Percentiles rank a stretch among this genome's conserved stretches.
Conservation (phyloP, 2,329 filamentous ascomycete species). For the Calonectria pauciramosa region DNA sequence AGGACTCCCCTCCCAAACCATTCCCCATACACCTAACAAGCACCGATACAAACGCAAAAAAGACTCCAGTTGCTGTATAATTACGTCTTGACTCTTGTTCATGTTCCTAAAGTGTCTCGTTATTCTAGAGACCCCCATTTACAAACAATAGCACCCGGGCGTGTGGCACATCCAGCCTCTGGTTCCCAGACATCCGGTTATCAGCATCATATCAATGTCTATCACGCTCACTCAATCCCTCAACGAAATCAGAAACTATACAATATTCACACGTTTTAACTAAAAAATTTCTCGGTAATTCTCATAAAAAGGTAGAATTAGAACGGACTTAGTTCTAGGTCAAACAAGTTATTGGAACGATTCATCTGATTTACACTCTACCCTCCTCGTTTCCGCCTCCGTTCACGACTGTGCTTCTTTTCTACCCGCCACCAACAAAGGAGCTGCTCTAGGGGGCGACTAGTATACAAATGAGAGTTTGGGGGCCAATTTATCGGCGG, state of each 20-base stretch:
- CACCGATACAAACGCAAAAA: not conserved
- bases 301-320: slow-evolving; percentile 7
- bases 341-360: slow-evolving; percentile 56
- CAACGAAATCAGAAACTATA: not conserved
- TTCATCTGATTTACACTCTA: slow-evolving; percentile 68
- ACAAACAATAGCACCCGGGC: not conserved
- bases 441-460: slow-evolving; percentile 58
- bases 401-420: slow-evolving; percentile 48
- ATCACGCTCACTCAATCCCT: not conserved
- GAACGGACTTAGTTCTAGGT: slow-evolving; percentile 28
- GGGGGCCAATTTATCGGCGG: slow-evolving; percentile 60
- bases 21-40: not conserved
- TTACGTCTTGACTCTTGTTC: too few relatives aligned
- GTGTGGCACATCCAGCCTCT: not conserved
- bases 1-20: not conserved
- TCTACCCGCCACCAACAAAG: slow-evolving; percentile 60
- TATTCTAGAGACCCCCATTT: not conserved
- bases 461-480: slow-evolving; percentile 57
- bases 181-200: too few relatives aligned
- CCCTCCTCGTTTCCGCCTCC: slow-evolving; percentile 50
- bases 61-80: not conserved
- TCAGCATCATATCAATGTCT: not conserved
- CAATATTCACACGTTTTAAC: not conserved
- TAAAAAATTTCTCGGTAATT: not conserved
- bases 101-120: not conserved